Percentiles rank a stretch among this genome's conserved stretches.
Evolutionary conservation across 768 basidiomycete genomes (phyloP).

Genomic region (Leucocoprinus leucothites): DNA sequence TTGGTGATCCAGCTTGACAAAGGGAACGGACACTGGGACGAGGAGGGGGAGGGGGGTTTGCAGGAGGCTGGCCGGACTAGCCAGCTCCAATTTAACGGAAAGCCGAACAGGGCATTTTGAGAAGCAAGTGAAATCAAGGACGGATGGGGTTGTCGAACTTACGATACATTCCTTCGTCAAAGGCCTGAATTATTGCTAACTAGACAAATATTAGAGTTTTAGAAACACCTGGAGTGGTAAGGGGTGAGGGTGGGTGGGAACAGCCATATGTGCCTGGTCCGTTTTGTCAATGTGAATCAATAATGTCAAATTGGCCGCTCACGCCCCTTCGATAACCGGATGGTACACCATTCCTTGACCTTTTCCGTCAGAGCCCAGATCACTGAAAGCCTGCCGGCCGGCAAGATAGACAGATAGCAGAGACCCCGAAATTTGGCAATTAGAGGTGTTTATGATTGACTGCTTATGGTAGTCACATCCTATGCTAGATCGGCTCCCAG

Average conservation of each 20-base stretch:
- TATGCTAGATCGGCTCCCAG: background rate
- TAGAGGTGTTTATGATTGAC: background rate
- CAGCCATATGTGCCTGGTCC: constrained; percentile 23
- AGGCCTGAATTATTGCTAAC: constrained; percentile 26
- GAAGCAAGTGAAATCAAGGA: constrained; percentile 31
- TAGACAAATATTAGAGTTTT: constrained; percentile 47
- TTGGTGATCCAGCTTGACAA: constrained; percentile 10
- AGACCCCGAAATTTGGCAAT: background rate
- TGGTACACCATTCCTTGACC: constrained; percentile 6
- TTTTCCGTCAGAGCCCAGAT: constrained; percentile 8
- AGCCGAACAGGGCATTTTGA: constrained; percentile 26
- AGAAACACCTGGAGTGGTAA: constrained; percentile 36
- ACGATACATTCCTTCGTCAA: constrained; percentile 33
- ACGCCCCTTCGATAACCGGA: constrained; percentile 10
- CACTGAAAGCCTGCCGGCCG: constrained; percentile 4
- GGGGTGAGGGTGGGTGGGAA: constrained; percentile 34
- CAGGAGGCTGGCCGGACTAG: constrained; percentile 22
- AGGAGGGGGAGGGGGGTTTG: constrained; percentile 17
- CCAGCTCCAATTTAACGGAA: constrained; percentile 28
- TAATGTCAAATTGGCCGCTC: constrained; percentile 13
- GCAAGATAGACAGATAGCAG: constrained; percentile 8
- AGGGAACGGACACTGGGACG: constrained; percentile 15
- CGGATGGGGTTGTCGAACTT: constrained; percentile 37
- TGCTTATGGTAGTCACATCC: background rate
- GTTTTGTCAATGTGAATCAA: constrained; percentile 13